Base-by-base conservation (phyloP, 2,329 filamentous ascomycete species). In the Niveomyces coronatus region DNA sequence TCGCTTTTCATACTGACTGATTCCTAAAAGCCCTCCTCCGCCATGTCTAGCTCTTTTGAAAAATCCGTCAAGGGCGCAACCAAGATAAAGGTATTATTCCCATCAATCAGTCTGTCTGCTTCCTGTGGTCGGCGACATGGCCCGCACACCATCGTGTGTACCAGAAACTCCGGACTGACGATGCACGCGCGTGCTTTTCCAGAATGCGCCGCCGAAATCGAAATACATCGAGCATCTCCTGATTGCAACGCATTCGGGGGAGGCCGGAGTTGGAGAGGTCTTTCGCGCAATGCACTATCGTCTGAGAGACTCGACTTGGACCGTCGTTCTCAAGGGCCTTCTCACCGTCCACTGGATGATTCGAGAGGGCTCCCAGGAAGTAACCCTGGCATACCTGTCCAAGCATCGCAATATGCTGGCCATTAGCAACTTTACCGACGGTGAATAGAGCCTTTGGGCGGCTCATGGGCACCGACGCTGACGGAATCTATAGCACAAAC, bases 221-320 rank as follows among this genome's bases (percentile, higher is more conserved):
- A 98, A 98, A 65, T 98, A 96, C 67, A 93, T 98, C 67, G 91
- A 98, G 62, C 87, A 95, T 58, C 95, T 98, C 56, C 75, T 98
- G 41, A 74, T 95, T 49, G 89, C 91, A 46, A 98, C 91, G 26
- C 86, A 95, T 63, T 82, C 87, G 16, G 91, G 88, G 50, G 91
- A 98, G 63, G 84, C 85, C 38, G 91, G 89, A 49, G 86, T 98
- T 43, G 89, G 82, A 43, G 91, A 98, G 65, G 85, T 98, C 54
- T 96, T 98, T 60, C 81, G 91, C 44, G 85, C 87, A 29, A 69
- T 98, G 39, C 87, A 93, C 56, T 78, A 86, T 57, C 79, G 91
- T 37, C 64, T 98, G 48, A 82, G 87, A 57, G 91, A 98, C 60
- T 89, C 89, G 49, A 94, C 91, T 70, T 98, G 91, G 91, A 98